phyloP scores from a whole-genome alignment of 805 yeast species.

The Pichia occidentalis region DNA sequence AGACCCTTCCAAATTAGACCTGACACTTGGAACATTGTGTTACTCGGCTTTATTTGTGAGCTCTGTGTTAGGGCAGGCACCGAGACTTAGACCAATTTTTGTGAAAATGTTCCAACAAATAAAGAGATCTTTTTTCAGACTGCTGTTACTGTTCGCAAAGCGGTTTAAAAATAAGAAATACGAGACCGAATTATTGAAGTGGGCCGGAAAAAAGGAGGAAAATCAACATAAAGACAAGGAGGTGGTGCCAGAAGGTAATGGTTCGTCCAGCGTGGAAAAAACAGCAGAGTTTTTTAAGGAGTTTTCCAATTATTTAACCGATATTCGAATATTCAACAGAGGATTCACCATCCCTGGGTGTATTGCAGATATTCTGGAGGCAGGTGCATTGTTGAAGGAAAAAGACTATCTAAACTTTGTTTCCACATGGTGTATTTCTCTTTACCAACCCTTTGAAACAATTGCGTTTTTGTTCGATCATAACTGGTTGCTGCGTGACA shows the following conservation, averaged over 20 bases:
- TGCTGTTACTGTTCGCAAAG: too few relatives aligned
- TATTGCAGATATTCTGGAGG: conserved; percentile 10
- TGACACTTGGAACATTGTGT: conserved; percentile 30
- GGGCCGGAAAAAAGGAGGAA: too few relatives aligned
- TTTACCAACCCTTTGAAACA: conserved; percentile 32
- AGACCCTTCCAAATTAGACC: conserved; percentile 26
- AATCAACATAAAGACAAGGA: background rate
- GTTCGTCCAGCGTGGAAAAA: background rate
- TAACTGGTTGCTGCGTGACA: conserved; percentile 24
- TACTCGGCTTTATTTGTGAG: conserved; percentile 26
- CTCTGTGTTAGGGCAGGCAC: conserved; percentile 8
- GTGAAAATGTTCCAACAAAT: background rate
- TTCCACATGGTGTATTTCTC: conserved; percentile 14
- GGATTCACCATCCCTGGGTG: conserved; percentile 31
- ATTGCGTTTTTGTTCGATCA: conserved; percentile 30
- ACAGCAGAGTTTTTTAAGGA: conserved; percentile 15
- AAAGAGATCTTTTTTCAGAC: background rate
- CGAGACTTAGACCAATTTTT: conserved; percentile 1
- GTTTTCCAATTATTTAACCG: conserved; percentile 30
- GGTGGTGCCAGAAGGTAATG: too few relatives aligned
- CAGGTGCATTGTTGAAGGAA: conserved; percentile 4
- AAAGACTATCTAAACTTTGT: conserved; percentile 12
- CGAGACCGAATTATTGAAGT: too few relatives aligned
- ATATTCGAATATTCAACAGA: conserved; percentile 31
- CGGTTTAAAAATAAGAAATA: too few relatives aligned